phyloP scores from a whole-genome alignment of 768 basidiomycete species.

The Rhodotorula graminis region DNA sequence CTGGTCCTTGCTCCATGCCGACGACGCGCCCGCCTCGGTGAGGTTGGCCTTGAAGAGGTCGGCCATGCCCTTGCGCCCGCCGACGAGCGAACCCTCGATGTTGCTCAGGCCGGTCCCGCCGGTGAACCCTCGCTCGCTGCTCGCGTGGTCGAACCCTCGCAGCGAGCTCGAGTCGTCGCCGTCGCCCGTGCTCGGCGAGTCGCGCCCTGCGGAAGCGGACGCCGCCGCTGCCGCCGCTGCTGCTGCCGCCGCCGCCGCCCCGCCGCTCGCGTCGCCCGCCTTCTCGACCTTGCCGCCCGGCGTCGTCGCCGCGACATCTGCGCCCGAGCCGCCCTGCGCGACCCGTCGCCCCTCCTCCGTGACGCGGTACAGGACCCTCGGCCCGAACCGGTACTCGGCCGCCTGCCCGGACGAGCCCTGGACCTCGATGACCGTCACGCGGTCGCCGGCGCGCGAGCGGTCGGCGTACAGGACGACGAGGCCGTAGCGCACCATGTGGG shows the following conservation, averaged over 20 bases:
- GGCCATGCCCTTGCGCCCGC: constrained; percentile 22
- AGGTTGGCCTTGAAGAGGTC: constrained; percentile 41
- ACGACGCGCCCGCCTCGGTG: constrained; percentile 25
- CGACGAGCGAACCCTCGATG: constrained; percentile 29
- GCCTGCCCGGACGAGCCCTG: constrained; percentile 15
- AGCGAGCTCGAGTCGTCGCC: constrained; percentile 17
- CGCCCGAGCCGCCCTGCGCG: constrained; percentile 64
- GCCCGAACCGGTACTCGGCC: constrained; percentile 73
- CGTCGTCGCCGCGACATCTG: constrained; percentile 70
- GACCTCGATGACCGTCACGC: constrained; percentile 28
- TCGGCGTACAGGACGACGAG: constrained; percentile 65
- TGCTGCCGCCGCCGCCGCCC: background rate
- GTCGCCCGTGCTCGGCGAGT: constrained; percentile 13
- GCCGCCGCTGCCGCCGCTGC: background rate
- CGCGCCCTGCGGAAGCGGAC: constrained; percentile 1
- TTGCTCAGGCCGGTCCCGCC: constrained; percentile 31
- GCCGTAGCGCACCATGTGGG: constrained; percentile 93
- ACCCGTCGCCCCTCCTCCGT: constrained; percentile 83
- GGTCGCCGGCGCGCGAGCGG: constrained; percentile 42
- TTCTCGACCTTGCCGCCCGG: constrained; percentile 46
- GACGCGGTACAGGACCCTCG: constrained; percentile 89
- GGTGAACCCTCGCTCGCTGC: constrained; percentile 12
- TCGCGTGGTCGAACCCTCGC: constrained; percentile 2
- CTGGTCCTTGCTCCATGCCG: constrained; percentile 51
- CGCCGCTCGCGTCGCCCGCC: background rate